Base-by-base conservation (phyloP, 371 early-diverging fungal species). In the Lichtheimia ramosa region DNA sequence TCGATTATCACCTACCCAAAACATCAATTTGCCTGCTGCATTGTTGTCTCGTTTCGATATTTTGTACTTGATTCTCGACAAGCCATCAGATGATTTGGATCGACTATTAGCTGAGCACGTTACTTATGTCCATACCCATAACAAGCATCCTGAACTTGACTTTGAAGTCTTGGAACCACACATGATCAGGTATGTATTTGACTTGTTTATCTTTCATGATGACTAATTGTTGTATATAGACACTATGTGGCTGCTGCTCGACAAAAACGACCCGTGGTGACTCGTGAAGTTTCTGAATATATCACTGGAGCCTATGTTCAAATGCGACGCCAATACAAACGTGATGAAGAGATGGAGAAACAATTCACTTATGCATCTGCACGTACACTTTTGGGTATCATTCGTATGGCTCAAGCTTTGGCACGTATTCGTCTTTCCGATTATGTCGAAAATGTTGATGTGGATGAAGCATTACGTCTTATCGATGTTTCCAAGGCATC, bases 41-140 rank as follows among this genome's bases (percentile, higher is more conserved):
- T 84, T 99, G 48, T 74, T 99, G 49, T 93, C 95, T 23, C 90
- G 99, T 76, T 99, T 99, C 73, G 99, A 99, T 84, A 87, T 98
- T 61, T 67, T 95, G 43, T 96, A 94, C 73, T 85, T 98, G 68
- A 89, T 99, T 10, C 84, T 91, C 27, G 96, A 96, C 71, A 85
- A 82, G 12, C 89, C 94, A 18, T 83, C 86, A 51, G 77, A 84
- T 52, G 90, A 90, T 51, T 75, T 84, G 69, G 92, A 93, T 71
- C 68, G 84, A 51, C 75, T 86, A 56, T 77, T 96, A 34, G 97
- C 96, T 14, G 82, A 91, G 62, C 96, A 97, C 77, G 93, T 97
- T 24, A 88, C 94, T 14, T 85, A 90, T 66, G 96, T 97, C n/a
- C 96, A 97, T 65, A 85, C 88, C 58, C 83, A 90, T 70, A 87